Base-by-base conservation (phyloP, 1,284 basidiomycete species). In the Leccinum laetum region DNA sequence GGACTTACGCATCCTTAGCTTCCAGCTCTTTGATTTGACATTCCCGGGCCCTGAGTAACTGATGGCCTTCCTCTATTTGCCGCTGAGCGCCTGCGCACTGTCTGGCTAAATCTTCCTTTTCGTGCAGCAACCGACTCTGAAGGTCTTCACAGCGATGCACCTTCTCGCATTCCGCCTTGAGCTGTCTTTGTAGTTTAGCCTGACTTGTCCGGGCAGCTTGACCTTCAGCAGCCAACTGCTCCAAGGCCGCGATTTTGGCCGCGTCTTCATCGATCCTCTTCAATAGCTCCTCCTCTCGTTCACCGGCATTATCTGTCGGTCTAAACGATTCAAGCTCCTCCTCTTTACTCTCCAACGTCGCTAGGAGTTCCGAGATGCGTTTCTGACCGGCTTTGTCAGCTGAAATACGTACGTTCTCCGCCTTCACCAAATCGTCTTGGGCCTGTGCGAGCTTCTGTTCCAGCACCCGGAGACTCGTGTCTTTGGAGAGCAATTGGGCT, bases 221-320 rank as follows among this genome's bases (percentile, higher is more conserved):
- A 37, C 76, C 71, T 39, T 81, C 80, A 37, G 77, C 70, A 7
- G 83, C 69, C 69, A 84, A 73, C 59, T 72, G 74, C 70, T 88
- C 84, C 61, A 90, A 70, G 3, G 84, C 80, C 5, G 74, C 71
- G 35, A 89, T 86, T 74, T 85, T 88, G 1, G 83, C 85, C 55
- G 85, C 85, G 65, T 90, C 89, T 71, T 88, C 87, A 57, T 90
- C 89, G 41, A 90, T 86, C 67, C 88, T 79, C 69, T 79, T 78
- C 68, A 88, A 67, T 44, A 89, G 70, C 66, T 87, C 86, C 41
- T 82, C 81, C 71, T 90, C 88, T 60, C 81, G 69, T 68, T 81
- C 74, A 52, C 83, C 77, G 16, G 74, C 72, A 32, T 75, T 65
- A 49, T 75, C 76, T 64, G 79, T 76, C 49, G 73, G 78, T 68